Evolutionary conservation across 192 early-diverging fungal species (phyloP).

Genomic region (Backusella liffmaniae): DNA sequence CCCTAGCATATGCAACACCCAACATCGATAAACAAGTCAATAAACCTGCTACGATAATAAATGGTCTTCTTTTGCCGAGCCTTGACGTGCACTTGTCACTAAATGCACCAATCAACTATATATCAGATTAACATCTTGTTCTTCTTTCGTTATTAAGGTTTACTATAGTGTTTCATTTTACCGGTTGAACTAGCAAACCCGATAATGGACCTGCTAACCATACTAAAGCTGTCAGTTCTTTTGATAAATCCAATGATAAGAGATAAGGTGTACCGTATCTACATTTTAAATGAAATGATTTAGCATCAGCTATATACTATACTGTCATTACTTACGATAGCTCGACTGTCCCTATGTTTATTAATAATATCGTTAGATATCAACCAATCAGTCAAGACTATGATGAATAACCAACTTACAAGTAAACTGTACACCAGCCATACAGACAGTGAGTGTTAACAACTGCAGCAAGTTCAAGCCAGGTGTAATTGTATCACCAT

Average conservation of each 20-base stretch:
- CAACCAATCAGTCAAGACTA: neutral
- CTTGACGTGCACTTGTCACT: slow-evolving; percentile 73
- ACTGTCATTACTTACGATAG: slow-evolving; percentile 38
- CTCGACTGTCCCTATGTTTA: slow-evolving; percentile 68
- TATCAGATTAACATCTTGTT: neutral
- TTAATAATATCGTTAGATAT: neutral
- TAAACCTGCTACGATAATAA: slow-evolving; percentile 68
- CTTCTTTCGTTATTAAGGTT: neutral
- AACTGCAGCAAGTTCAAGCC: slow-evolving; percentile 22
- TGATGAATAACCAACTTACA: slow-evolving; percentile 43
- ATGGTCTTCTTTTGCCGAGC: slow-evolving; percentile 83
- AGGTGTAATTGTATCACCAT: slow-evolving; percentile 4
- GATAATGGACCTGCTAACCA: slow-evolving; percentile 83
- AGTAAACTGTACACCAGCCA: slow-evolving; percentile 71
- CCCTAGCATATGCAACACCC: slow-evolving; percentile 73
- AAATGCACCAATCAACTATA: slow-evolving; percentile 71
- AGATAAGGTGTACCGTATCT: slow-evolving; percentile 82
- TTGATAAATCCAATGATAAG: slow-evolving; percentile 58
- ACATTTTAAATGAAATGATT: neutral
- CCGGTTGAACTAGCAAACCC: slow-evolving; percentile 21
- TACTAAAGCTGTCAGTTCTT: slow-evolving; percentile 65
- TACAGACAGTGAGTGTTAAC: slow-evolving; percentile 50
- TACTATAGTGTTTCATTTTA: neutral
- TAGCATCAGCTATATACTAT: neutral
- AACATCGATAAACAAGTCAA: slow-evolving; percentile 65